These are phyloP conservation scores for Eurotiales sp. DNA, from an alignment of 2,329 filamentous ascomycete species.

Conservation along the genomic window DNA sequence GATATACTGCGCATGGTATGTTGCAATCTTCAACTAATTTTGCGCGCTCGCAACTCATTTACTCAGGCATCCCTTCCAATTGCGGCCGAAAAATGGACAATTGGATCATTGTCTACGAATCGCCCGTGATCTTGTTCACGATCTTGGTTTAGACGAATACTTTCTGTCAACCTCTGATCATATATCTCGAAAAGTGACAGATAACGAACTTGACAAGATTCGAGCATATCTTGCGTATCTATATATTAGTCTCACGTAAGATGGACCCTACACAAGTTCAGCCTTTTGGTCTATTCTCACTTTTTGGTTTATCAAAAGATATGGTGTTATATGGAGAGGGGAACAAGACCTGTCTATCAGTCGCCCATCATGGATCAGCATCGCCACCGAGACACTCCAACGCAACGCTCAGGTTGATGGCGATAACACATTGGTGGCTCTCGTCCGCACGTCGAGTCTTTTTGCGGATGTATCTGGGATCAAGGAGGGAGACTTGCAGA, in stretches of 20 bases:
- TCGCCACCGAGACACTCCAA: constrained; percentile 6
- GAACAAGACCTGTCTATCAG: constrained; percentile 2
- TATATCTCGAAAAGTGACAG: no score
- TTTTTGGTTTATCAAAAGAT: not conserved
- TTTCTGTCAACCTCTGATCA: not conserved
- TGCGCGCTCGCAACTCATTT: not conserved
- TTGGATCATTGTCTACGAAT: constrained; percentile 7
- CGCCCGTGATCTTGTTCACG: constrained; percentile 5
- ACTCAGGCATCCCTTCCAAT: constrained; percentile 8
- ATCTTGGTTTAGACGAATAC: constrained; percentile 5
- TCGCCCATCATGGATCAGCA: not conserved
- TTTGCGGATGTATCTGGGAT: constrained; percentile 5
- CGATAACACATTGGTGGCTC: constrained; percentile 10
- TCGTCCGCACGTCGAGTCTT: constrained; percentile 6
- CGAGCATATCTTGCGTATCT: constrained; percentile 13
- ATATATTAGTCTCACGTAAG: constrained; percentile 12
- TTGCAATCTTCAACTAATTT: not conserved
- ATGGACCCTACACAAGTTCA: not conserved
- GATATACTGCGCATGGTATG: constrained; percentile 13
- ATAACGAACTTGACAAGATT: constrained; percentile 14
- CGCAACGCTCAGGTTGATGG: constrained; percentile 7
- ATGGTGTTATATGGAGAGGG: constrained; percentile 6
- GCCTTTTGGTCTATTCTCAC: not conserved
- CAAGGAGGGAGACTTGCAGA: not conserved
- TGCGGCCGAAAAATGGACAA: constrained; percentile 10